Conservation (phyloP, 495 filamentous ascomycete genomes). For the Pseudoneurospora amorphoporcata region DNA sequence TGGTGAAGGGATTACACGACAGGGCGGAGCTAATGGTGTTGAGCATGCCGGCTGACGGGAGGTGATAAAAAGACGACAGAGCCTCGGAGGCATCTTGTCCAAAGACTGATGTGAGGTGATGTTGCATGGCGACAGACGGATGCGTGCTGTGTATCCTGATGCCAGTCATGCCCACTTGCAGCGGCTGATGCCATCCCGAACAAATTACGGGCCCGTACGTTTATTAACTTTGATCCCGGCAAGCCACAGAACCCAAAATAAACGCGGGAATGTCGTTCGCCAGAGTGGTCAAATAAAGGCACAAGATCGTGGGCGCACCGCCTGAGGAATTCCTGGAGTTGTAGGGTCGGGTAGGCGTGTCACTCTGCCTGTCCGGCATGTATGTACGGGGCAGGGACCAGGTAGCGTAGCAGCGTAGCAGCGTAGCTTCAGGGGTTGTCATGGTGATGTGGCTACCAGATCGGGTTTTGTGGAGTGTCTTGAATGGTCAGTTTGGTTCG, state of each 20-base stretch:
- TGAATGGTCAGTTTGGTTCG: not conserved
- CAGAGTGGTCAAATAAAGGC: not conserved
- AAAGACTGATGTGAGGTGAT: not conserved
- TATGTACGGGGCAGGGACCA: not conserved
- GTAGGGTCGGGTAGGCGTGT: not conserved
- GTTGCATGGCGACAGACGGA: not conserved
- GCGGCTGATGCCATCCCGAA: constrained; percentile 14
- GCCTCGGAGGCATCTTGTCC: not conserved
- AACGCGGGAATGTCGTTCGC: constrained; percentile 4
- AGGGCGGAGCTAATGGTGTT: not conserved
- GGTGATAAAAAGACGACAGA: not conserved
- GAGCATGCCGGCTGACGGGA: not conserved
- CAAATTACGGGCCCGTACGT: constrained; percentile 4
- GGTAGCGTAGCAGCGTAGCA: not conserved
- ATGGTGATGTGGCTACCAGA: not conserved
- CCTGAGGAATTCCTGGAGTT: not conserved
- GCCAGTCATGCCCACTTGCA: constrained; percentile 3
- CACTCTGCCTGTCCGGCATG: not conserved
- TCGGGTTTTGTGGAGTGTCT: not conserved
- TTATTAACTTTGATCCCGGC: not conserved
- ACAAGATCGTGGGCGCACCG: not conserved
- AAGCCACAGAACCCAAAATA: constrained; percentile 14
- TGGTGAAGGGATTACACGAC: not conserved
- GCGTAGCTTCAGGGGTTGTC: not conserved
- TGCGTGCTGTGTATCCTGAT: not conserved